Percentiles rank a stretch among this genome's conserved stretches.
Evolutionary conservation across 2,329 filamentous ascomycete genomes (phyloP).

Genomic region (Hymenoscyphus linearis): DNA sequence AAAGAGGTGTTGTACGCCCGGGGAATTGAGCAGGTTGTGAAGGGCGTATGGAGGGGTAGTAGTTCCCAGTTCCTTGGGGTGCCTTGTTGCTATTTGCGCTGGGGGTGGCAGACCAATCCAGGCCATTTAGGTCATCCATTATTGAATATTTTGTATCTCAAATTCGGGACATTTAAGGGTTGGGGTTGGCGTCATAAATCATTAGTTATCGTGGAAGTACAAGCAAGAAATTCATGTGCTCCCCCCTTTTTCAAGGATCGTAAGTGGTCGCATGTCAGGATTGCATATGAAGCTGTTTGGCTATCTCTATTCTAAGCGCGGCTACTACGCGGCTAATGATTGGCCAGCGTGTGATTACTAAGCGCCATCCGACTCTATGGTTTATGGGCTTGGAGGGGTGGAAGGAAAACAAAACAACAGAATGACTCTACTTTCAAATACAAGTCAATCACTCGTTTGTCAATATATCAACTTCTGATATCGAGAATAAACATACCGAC

Average conservation of each 20-base stretch:
- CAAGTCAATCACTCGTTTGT: not conserved
- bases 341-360: not conserved
- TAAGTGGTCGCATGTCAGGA: constrained; percentile 1
- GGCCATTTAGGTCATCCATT: constrained; percentile 59
- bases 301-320: not conserved
- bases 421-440: no score
- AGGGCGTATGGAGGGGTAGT: constrained; percentile 48
- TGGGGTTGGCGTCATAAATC: constrained; percentile 13
- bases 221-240: not conserved
- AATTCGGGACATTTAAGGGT: constrained; percentile 13
- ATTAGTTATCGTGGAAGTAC: constrained; percentile 9
- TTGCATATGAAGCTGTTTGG: constrained; percentile 1
- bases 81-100: constrained; percentile 37
- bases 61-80: constrained; percentile 38
- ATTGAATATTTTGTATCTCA: constrained; percentile 15
- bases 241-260: not conserved
- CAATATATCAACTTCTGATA: not conserved
- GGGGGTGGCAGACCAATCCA: constrained; percentile 49
- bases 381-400: no score
- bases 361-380: not conserved
- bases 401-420: no score
- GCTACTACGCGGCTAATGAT: not conserved
- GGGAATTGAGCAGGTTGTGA: constrained; percentile 44
- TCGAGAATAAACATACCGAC: not conserved
- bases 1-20: constrained; percentile 50